Percentiles rank a stretch among this genome's conserved stretches.
Conservation (phyloP, 208 protist species). For the Crithidia bombi region DNA sequence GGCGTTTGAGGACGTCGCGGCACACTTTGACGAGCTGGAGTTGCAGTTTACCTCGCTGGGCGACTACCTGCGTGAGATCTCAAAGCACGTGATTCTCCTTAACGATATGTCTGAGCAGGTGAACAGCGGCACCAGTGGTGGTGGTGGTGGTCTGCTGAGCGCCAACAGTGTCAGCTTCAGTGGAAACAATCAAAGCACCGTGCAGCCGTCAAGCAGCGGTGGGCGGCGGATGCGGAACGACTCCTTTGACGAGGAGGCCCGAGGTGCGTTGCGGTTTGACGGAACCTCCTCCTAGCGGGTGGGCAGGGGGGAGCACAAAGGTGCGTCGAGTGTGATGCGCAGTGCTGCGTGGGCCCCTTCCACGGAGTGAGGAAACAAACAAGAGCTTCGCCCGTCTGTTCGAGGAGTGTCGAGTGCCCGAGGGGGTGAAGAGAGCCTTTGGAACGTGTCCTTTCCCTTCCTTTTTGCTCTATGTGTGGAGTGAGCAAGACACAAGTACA, state of each 20-base stretch:
- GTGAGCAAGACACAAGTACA: no score
- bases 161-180: background rate
- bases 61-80: constrained; percentile 80
- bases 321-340: background rate
- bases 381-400: no score
- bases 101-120: constrained; percentile 85
- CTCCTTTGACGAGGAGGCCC: constrained; percentile 13
- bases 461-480: no score
- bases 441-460: no score
- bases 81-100: constrained; percentile 77
- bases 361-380: no score
- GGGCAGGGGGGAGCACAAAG: background rate
- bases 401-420: no score
- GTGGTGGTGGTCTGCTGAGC: constrained; percentile 1
- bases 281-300: background rate
- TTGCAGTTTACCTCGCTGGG: constrained; percentile 74
- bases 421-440: no score
- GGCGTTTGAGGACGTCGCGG: constrained; percentile 76
- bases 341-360: background rate
- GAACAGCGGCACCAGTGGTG: constrained; percentile 34
- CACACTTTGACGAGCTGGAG: constrained; percentile 77
- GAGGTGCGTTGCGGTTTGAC: background rate
- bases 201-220: background rate
- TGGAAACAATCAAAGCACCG: background rate
- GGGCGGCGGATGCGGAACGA: constrained; percentile 8